phyloP scores from a whole-genome alignment of 169 alveolate species.

The Cryptosporidium bovis region DNA sequence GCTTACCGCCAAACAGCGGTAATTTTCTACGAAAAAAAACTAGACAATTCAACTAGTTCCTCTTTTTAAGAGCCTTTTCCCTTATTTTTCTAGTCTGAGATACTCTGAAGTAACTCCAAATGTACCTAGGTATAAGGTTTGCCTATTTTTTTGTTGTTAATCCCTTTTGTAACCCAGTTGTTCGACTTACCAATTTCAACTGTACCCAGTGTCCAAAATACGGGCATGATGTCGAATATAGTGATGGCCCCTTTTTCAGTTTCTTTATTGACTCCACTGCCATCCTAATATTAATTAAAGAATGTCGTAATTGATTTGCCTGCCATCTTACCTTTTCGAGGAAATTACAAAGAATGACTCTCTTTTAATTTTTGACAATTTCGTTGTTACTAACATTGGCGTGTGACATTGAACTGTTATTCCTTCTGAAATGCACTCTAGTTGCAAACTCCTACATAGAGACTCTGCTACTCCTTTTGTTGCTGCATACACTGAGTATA shows the following conservation, averaged over 20 bases:
- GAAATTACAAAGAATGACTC: constrained; percentile 78
- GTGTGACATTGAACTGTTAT: constrained; percentile 79
- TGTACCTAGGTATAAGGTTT: constrained; percentile 34
- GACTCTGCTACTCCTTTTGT: constrained; percentile 76
- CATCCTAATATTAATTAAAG: constrained; percentile 5
- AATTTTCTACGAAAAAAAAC: neutral
- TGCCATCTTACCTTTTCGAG: constrained; percentile 61
- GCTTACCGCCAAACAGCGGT: constrained; percentile 55
- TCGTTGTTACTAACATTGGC: constrained; percentile 78
- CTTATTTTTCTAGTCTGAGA: constrained; percentile 44
- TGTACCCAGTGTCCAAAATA: constrained; percentile 76
- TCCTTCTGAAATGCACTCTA: constrained; percentile 75
- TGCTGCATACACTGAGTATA: constrained; percentile 77
- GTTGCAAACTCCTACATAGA: constrained; percentile 75
- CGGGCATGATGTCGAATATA: constrained; percentile 51
- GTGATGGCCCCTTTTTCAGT: constrained; percentile 6
- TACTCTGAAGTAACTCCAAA: constrained; percentile 45
- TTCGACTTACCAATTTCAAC: constrained; percentile 48
- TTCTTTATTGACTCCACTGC: constrained; percentile 34
- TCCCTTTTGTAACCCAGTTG: neutral
- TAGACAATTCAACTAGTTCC: neutral
- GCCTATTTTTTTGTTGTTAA: constrained; percentile 10
- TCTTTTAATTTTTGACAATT: constrained; percentile 75
- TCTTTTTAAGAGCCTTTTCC: constrained; percentile 56
- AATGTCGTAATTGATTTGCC: neutral